These are phyloP conservation scores for Vigna hirtella DNA, from an alignment of 306 rosid species.

Conservation along the genomic window DNA sequence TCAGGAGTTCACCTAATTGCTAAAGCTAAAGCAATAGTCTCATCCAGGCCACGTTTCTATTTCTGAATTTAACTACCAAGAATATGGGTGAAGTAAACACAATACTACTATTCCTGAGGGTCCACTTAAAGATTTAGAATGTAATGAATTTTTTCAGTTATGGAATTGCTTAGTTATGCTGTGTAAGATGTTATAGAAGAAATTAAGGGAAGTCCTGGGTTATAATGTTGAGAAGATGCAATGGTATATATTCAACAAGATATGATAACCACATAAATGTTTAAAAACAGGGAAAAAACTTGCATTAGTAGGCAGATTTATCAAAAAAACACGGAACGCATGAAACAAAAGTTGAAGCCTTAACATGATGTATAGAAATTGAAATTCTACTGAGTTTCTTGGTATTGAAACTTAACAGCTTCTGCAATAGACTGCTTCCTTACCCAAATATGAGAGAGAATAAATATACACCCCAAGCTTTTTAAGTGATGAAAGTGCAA, in stretches of 20 bases:
- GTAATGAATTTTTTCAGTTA: neutral
- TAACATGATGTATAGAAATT: neutral
- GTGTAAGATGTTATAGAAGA: neutral
- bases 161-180: neutral
- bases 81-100: neutral
- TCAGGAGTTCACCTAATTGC: neutral
- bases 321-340: neutral
- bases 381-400: neutral
- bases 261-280: neutral
- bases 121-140: neutral
- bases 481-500: conserved; percentile 32
- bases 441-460: neutral
- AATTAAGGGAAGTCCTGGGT: neutral
- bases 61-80: neutral
- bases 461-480: conserved; percentile 30
- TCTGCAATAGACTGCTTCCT: conserved; percentile 21
- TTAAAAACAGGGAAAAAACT: neutral
- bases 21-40: conserved; percentile 13
- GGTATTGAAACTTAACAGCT: neutral
- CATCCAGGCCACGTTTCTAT: neutral
- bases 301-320: neutral
- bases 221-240: neutral
- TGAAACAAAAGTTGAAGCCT: conserved; percentile 25
- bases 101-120: neutral
- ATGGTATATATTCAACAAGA: conserved; percentile 1